These are phyloP conservation scores for Colletotrichum sp. DNA, from an alignment of 2,329 filamentous ascomycete genomes.

Conservation along the genomic window DNA sequence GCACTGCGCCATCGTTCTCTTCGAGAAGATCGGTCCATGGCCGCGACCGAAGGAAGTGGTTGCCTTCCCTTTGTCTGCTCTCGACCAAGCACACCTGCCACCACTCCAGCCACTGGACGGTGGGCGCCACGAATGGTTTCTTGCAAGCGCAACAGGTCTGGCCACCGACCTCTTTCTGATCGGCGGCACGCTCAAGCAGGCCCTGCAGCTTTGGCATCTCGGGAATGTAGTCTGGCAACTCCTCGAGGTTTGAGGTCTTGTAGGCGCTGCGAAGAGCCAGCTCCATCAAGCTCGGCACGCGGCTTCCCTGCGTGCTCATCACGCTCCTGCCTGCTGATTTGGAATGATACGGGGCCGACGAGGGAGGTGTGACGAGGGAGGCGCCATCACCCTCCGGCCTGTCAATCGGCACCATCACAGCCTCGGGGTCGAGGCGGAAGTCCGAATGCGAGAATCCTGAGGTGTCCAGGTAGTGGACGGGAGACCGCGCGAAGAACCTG, in stretches of 20 bases:
- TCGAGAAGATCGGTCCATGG: constrained; percentile 17
- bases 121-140: constrained; percentile 52
- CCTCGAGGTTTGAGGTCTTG: constrained; percentile 43
- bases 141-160: constrained; percentile 57
- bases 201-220: constrained; percentile 43
- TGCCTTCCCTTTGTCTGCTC: constrained; percentile 3
- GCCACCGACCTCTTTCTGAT: constrained; percentile 52
- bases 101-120: constrained; percentile 69
- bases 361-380: constrained; percentile 17
- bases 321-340: constrained; percentile 14
- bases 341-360: constrained; percentile 19
- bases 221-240: constrained; percentile 48
- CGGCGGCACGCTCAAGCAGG: constrained; percentile 43
- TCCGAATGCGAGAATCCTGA: constrained; percentile 23
- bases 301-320: constrained; percentile 26
- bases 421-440: constrained; percentile 26
- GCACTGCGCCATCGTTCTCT: constrained; percentile 43
- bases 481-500: constrained; percentile 26
- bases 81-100: constrained; percentile 42
- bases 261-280: constrained; percentile 53
- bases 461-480: constrained; percentile 33
- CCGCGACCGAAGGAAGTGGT: background rate
- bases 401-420: constrained; percentile 1
- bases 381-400: background rate
- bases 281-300: constrained; percentile 57